phyloP scores from a whole-genome alignment of 2,329 filamentous ascomycete genomes.

The Aspergillus felis region DNA sequence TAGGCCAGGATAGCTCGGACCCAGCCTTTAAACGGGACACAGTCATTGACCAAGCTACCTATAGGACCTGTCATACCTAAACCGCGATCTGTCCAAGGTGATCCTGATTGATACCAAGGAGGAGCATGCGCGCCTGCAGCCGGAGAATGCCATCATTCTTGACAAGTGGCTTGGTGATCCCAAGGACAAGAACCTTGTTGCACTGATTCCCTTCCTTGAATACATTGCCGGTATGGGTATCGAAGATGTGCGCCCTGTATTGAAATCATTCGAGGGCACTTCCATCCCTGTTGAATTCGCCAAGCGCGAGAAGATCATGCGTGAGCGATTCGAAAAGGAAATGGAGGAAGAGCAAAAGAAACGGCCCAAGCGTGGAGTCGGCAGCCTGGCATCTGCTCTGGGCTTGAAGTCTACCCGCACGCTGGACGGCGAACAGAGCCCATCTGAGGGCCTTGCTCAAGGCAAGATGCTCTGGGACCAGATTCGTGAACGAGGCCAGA shows the following conservation, averaged over 20 bases:
- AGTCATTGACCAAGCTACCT: slow-evolving; percentile 11
- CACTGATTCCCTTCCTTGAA: slow-evolving; percentile 92
- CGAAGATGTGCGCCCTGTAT: slow-evolving; percentile 76
- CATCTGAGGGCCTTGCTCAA: slow-evolving; percentile 74
- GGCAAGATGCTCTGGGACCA: slow-evolving; percentile 98
- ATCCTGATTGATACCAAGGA: slow-evolving; percentile 88
- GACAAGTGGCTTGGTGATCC: slow-evolving; percentile 84
- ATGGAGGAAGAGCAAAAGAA: slow-evolving; percentile 65
- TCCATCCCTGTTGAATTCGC: slow-evolving; percentile 89
- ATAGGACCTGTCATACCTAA: slow-evolving; percentile 94
- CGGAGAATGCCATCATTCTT: slow-evolving; percentile 92
- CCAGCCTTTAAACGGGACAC: neutral
- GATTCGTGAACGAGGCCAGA: slow-evolving; percentile 84
- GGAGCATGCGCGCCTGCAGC: slow-evolving; percentile 78
- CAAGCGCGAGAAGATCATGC: slow-evolving; percentile 76
- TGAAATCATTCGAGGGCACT: slow-evolving; percentile 85
- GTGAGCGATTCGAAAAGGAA: slow-evolving; percentile 79
- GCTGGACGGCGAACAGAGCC: slow-evolving; percentile 63
- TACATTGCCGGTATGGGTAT: slow-evolving; percentile 94
- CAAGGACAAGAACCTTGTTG: slow-evolving; percentile 80
- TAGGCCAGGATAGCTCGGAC: slow-evolving; percentile 36
- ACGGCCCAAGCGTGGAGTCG: slow-evolving; percentile 57
- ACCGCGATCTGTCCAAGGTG: slow-evolving; percentile 91
- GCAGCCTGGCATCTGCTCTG: slow-evolving; percentile 66
- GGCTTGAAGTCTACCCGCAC: slow-evolving; percentile 69